Base-by-base conservation (phyloP, 2,329 filamentous ascomycete species). In the Hypocrella siamensis region DNA sequence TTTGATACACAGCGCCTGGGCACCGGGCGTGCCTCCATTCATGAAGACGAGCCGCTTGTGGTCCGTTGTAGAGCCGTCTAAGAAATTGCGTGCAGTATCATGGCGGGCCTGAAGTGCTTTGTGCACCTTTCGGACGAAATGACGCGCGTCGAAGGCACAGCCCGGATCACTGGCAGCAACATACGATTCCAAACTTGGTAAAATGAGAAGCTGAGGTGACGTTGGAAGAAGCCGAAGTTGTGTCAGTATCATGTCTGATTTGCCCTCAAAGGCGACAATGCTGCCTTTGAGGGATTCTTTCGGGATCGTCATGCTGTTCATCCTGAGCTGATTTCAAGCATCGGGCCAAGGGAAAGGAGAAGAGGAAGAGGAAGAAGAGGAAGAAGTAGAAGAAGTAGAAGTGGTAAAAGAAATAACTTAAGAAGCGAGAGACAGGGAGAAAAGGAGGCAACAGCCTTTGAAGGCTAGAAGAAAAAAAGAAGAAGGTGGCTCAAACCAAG, bases 221-320 rank as follows among this genome's bases (percentile, higher is more conserved):
- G 58, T 60, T 7, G 73, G 73, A 9, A 78, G 60, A 3, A 77
- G 58, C 29, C 63, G 63, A 25, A 77, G 52, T 41, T 78, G 73
- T 4, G 68, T 74, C 17, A 65, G 62, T 19, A 77, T 57, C 19
- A 58, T 53, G 28, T 73, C 63, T 17, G 51, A 42, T 19, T 67
- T 58, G 5, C 73, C 73, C 44, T 77, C 73, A 34, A 78, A 63
- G 38, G 71, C 69, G 32, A 78, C 58, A 32, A 77, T 50, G 44
- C 60, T 67, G 29, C 70, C 70, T 29, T 43, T 33, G 19, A 38
- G 26, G n/a, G 19, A 29, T 6, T 26, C 28, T 25, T n/a, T 31
- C n/a, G 42, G 40, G 31, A 42, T 40, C 36, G 44, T 34, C 26
- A 36, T 34, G 28, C 34, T 35, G 22, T 41, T 30, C 49, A 52